Evolutionary conservation across 2,329 filamentous ascomycete genomes (phyloP).

Genomic region (Epichloe sp.): DNA sequence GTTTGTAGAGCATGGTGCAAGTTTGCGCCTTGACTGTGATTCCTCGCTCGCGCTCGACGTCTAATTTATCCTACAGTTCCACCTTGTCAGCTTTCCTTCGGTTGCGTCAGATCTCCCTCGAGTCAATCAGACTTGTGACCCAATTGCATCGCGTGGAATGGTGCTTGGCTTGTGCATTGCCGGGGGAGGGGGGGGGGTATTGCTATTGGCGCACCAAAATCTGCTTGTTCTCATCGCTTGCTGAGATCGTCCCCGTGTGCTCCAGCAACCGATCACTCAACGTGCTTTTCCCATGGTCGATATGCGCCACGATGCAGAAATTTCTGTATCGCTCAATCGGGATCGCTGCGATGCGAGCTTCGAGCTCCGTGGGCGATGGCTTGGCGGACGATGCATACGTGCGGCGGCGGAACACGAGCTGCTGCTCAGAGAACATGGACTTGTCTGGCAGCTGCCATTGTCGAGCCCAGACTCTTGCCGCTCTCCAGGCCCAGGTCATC

Average conservation of each 20-base stretch:
- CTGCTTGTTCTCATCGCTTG: constrained; percentile 76
- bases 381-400: constrained; percentile 13
- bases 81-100: background rate
- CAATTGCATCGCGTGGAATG: background rate
- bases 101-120: background rate
- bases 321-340: constrained; percentile 76
- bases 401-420: constrained; percentile 7
- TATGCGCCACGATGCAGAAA: constrained; percentile 97
- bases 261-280: constrained; percentile 86
- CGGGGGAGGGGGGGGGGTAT: too few relatives aligned
- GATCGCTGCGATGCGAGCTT: constrained; percentile 53
- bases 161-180: too few relatives aligned
- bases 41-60: constrained; percentile 51
- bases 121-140: too few relatives aligned
- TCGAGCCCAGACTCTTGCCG: constrained; percentile 24
- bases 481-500: constrained; percentile 26
- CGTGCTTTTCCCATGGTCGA: constrained; percentile 97
- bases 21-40: constrained; percentile 99
- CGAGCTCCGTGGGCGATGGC: constrained; percentile 20
- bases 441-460: constrained; percentile 15
- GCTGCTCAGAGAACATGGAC: constrained; percentile 3
- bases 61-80: constrained; percentile 55
- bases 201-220: constrained; percentile 43
- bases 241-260: constrained; percentile 81
- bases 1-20: constrained; percentile 90